Evolutionary conservation across 2,329 filamentous ascomycete genomes (phyloP), one percentile per base, ranked within the genome.

Genomic region (Salinomyces thailandicus): DNA sequence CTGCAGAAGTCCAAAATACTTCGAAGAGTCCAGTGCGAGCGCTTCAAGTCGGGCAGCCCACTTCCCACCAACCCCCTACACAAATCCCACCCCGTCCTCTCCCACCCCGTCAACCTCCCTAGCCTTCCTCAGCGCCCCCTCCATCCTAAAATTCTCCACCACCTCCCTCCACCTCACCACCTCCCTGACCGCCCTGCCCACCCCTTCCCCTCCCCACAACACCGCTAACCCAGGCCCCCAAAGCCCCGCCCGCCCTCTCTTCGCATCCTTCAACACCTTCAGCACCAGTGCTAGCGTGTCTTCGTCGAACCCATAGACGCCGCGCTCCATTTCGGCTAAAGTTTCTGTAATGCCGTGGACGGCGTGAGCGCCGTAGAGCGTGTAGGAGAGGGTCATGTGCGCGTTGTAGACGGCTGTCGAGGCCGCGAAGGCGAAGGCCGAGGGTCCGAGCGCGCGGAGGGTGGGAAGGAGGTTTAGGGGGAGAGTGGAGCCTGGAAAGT

Each of bases 401-500:
- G 74, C 67, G 52, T 81, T 78, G 63, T 83, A 87, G 28, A 87
- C 73, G 0, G 71, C 63, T 0, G 80, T 81, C 13, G 77, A 77
- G 5, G 75, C 78, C 32, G 81, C 82, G 1, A 89, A 69, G 5
- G 84, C 76, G 51, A 80, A 84, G 0, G 79, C 80, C 1, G 74
- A 71, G 1, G 81, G 68, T 2, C 82, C 81, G 0, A 84, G 66
- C 30, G 70, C 66, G 52, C 81, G 82, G 48, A 86, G 63, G 5
- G 72, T 71, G 0, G 81, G 79, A 1, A 87, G 64, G 17, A 86
- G 59, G 30, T 68, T 67, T 30, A 81, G 67, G 0, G 68, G 65
- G 1, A 81, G 64, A 0, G 69, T 64, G 1, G 81, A 85, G 0
- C 73, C 62, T 8, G 64, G 68, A 7, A 83, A 86, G 1, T 66